Conservation (phyloP, 2,329 filamentous ascomycete genomes). For the Aureobasidium sp. region DNA sequence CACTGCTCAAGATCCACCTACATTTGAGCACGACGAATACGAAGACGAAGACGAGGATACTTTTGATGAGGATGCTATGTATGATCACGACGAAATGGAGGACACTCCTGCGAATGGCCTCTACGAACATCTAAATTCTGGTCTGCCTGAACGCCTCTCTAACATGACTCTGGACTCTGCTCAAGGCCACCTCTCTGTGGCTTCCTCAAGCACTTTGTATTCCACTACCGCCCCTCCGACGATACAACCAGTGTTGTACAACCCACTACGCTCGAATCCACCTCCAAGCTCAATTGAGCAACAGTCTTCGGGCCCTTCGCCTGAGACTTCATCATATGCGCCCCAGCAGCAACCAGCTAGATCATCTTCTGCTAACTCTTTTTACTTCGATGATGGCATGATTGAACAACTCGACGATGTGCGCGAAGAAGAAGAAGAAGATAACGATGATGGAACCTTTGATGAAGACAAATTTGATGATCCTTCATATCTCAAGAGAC, state of each 20-base stretch:
- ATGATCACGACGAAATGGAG: constrained; percentile 43
- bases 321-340: not conserved
- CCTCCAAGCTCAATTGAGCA: not conserved
- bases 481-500: constrained; percentile 13
- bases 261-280: constrained; percentile 3
- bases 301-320: not conserved
- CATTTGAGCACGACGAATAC: not conserved
- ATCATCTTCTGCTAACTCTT: constrained; percentile 21
- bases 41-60: constrained; percentile 26
- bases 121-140: not conserved
- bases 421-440: constrained; percentile 7
- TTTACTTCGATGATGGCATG: constrained; percentile 32
- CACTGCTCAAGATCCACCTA: not conserved
- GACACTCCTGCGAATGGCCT: not conserved
- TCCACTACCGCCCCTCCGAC: not conserved
- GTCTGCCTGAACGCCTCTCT: not conserved
- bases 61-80: constrained; percentile 36
- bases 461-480: constrained; percentile 32
- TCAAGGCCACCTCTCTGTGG: not conserved
- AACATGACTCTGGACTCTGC: not conserved
- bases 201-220: constrained; percentile 1
- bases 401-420: constrained; percentile 7
- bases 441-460: constrained; percentile 17
- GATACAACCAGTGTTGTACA: not conserved
- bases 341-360: not conserved